These are phyloP conservation scores for Juncus inflexus DNA, from an alignment of 176 grass and related monocot genomes.

Conservation along the genomic window DNA sequence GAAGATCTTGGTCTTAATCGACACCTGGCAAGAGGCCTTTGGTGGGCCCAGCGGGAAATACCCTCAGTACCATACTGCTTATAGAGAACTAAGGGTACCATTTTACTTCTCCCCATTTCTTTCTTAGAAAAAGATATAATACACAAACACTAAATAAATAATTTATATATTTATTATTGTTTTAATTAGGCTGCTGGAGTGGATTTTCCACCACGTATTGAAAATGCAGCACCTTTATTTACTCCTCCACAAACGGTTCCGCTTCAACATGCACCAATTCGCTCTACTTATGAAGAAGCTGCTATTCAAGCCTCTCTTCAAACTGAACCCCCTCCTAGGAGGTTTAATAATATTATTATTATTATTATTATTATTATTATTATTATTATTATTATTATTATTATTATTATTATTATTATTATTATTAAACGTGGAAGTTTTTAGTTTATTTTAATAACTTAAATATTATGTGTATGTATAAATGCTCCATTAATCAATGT, in stretches of 20 bases:
- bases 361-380: too few relatives aligned
- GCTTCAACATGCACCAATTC: conserved; percentile 48
- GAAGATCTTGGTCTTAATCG: conserved; percentile 94
- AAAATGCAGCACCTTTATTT: conserved; percentile 71
- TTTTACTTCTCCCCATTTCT: conserved; percentile 13
- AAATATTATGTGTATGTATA: too few relatives aligned
- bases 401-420: too few relatives aligned
- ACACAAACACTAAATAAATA: background rate
- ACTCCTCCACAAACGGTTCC: conserved; percentile 89
- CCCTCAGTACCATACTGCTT: conserved; percentile 81
- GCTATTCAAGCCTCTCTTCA: conserved; percentile 79
- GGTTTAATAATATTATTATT: conserved; percentile 14
- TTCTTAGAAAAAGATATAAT: conserved; percentile 3
- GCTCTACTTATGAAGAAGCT: conserved; percentile 67
- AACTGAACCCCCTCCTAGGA: conserved; percentile 53
- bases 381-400: too few relatives aligned
- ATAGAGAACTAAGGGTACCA: conserved; percentile 90
- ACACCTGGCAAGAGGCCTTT: conserved; percentile 99
- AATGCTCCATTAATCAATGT: too few relatives aligned
- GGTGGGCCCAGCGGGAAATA: conserved; percentile 80
- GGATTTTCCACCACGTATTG: conserved; percentile 83
- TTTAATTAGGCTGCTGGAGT: conserved; percentile 70
- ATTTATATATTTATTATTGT: background rate
- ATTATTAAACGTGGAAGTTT: too few relatives aligned
- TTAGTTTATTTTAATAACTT: too few relatives aligned